These are phyloP conservation scores for Aspergillus versicolor DNA, from an alignment of 2,329 filamentous ascomycete genomes.

Conservation along the genomic window DNA sequence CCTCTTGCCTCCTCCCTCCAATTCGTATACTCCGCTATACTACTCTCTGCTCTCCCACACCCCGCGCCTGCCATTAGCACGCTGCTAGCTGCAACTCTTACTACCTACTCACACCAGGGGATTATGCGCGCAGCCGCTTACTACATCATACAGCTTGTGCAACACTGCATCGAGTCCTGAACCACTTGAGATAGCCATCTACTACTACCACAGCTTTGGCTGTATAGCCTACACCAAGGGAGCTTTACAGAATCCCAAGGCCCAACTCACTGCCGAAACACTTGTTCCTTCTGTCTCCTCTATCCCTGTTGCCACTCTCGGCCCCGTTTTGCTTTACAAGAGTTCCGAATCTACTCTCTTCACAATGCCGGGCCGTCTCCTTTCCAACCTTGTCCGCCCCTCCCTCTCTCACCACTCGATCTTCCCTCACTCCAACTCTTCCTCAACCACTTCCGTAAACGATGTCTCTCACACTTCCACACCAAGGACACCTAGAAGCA, in stretches of 20 bases:
- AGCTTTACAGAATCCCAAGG: not conserved
- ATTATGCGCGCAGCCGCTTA: constrained; percentile 23
- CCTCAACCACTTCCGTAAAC: constrained; percentile 40
- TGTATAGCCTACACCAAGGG: not conserved
- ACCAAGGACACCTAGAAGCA: constrained; percentile 27
- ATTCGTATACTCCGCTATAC: constrained; percentile 3
- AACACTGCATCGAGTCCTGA: constrained; percentile 28
- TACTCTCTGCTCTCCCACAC: not conserved
- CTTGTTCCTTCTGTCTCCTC: not conserved
- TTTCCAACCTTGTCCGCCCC: constrained; percentile 40
- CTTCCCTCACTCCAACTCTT: constrained; percentile 34
- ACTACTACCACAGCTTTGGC: not conserved
- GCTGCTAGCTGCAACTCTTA: not conserved
- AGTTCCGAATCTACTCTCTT: not conserved
- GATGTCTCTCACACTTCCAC: constrained; percentile 26
- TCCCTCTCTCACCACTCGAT: constrained; percentile 30
- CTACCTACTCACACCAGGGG: not conserved
- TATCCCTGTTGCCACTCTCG: too few relatives aligned
- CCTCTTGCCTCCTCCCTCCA: not conserved
- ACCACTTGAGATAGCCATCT: not conserved
- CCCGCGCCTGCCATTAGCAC: constrained; percentile 7
- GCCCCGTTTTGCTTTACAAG: too few relatives aligned
- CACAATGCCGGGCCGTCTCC: constrained; percentile 42
- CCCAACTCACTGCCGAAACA: not conserved
- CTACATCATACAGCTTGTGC: constrained; percentile 20